These are phyloP conservation scores for Aspergillus steynii DNA, from an alignment of 495 filamentous ascomycete genomes.

Conservation along the genomic window DNA sequence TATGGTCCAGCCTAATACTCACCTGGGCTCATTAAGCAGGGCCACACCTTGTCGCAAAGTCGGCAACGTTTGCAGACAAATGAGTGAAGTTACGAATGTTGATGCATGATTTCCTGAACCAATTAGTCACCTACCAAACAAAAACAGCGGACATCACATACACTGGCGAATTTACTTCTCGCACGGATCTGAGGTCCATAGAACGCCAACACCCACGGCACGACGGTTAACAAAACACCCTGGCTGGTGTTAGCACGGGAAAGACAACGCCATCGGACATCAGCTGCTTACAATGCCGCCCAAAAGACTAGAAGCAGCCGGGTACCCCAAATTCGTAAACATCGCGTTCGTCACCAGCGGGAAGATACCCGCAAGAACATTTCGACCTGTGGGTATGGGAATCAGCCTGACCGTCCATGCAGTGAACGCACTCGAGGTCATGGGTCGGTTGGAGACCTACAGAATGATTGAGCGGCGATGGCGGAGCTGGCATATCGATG, in stretches of 20 bases:
- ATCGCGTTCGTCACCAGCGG: slow-evolving; percentile 67
- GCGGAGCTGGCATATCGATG: slow-evolving; percentile 81
- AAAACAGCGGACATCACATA: slow-evolving; percentile 11
- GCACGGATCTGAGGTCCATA: slow-evolving; percentile 73
- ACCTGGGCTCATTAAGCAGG: too few species aligned
- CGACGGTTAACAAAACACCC: slow-evolving; percentile 62
- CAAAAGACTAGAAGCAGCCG: slow-evolving; percentile 65
- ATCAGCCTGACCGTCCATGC: neutral
- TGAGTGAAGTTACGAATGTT: slow-evolving; percentile 10
- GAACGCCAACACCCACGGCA: slow-evolving; percentile 79
- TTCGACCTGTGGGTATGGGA: slow-evolving; percentile 45
- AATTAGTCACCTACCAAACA: neutral
- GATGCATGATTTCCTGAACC: slow-evolving; percentile 24
- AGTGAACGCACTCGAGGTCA: neutral
- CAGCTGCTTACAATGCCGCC: slow-evolving; percentile 54
- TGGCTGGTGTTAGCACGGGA: slow-evolving; percentile 15
- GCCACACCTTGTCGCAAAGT: too few species aligned
- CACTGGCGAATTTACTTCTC: slow-evolving; percentile 69
- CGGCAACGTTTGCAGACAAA: too few species aligned
- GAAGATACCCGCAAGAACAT: slow-evolving; percentile 74
- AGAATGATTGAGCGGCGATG: slow-evolving; percentile 82
- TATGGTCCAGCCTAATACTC: too few species aligned
- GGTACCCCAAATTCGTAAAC: slow-evolving; percentile 64
- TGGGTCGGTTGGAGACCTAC: slow-evolving; percentile 24
- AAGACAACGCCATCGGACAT: neutral